Evolutionary conservation across 345 rosid species (phyloP), one percentile per base, ranked within the genome.

Genomic region (Citrus reticulata): DNA sequence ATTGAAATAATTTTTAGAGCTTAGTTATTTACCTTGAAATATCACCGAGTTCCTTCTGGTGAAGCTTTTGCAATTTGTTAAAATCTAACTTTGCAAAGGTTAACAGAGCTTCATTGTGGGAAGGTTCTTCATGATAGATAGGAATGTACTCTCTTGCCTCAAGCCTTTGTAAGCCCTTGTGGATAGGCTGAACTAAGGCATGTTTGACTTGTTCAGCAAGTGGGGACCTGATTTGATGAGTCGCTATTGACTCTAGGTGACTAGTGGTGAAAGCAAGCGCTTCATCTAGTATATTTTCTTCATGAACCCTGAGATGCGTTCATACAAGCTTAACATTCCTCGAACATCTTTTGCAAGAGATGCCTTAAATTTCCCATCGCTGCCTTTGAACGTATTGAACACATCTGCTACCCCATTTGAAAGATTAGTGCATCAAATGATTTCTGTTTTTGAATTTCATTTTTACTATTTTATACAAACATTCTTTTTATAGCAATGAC

Each of bases 271-370:
- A 89, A 35, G 75, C 70, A 63, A 87, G 83, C 17, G 86, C 86
- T 25, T 83, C 82, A 37, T 83, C 86, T 10, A 89, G 74, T 49
- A 80, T 81, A 2, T 55, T 68, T 69, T 87, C 92, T 34, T 83
- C 84, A 1, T 78, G 81, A 3, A 80, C 61, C 3, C 84, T 73
- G 10, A 85, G 78, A 78, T 85, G 79, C 2, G 87, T 66, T 89
- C 89, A 29, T 87, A 89, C 5, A 89, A 84, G 42, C 85, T 78
- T n/a, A 86, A 54, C 58, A 86, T 6, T 34, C 79, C 88, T 58
- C 29, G 46, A 9, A 76, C 78, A 17, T 83, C 84, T 14, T 19
- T 16, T 2, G 0, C 29, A 1, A 79, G 65, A 9, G 59, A 37
- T 19, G 61, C 73, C 25, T 39, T 78, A 59, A 76, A 84, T 1